Conservation (phyloP, 2,329 filamentous ascomycete genomes). For the Fusarium sp. region DNA sequence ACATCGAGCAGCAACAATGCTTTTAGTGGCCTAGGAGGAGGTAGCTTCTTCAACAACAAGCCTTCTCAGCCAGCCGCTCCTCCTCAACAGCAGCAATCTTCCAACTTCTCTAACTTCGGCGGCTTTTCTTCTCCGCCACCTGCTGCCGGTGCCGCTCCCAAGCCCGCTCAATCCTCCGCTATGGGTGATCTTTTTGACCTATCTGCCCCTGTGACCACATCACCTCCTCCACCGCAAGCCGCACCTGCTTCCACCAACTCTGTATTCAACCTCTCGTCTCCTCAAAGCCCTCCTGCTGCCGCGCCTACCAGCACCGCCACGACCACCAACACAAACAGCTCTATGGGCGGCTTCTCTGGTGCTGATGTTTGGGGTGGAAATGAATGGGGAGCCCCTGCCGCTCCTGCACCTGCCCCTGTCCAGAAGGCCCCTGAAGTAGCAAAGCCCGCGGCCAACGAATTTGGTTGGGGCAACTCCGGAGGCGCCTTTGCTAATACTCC, state of each 20-base stretch:
- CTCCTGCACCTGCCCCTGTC: constrained; percentile 58
- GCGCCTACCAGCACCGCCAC: constrained; percentile 58
- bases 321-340: constrained; percentile 49
- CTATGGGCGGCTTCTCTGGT: constrained; percentile 59
- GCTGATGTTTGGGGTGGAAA: constrained; percentile 89
- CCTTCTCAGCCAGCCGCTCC: constrained; percentile 69
- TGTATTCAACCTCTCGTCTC: constrained; percentile 83
- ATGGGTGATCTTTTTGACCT: constrained; percentile 89
- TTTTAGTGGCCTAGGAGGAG: constrained; percentile 73
- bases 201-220: constrained; percentile 65
- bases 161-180: constrained; percentile 66
- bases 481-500: constrained; percentile 69
- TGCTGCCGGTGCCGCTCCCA: constrained; percentile 53
- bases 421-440: constrained; percentile 72
- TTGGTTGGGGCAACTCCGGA: constrained; percentile 68
- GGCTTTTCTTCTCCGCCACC: constrained; percentile 66
- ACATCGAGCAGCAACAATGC: constrained; percentile 56
- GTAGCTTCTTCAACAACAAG: constrained; percentile 85
- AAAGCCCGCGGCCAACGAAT: constrained; percentile 67
- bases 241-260: constrained; percentile 66
- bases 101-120: constrained; percentile 74
- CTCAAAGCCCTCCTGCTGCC: constrained; percentile 60
- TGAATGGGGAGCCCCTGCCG: constrained; percentile 80
- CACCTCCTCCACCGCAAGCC: constrained; percentile 57
- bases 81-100: constrained; percentile 64